Evolutionary conservation across 2,329 filamentous ascomycete species (phyloP).

Genomic region (Alternaria infectoria): DNA sequence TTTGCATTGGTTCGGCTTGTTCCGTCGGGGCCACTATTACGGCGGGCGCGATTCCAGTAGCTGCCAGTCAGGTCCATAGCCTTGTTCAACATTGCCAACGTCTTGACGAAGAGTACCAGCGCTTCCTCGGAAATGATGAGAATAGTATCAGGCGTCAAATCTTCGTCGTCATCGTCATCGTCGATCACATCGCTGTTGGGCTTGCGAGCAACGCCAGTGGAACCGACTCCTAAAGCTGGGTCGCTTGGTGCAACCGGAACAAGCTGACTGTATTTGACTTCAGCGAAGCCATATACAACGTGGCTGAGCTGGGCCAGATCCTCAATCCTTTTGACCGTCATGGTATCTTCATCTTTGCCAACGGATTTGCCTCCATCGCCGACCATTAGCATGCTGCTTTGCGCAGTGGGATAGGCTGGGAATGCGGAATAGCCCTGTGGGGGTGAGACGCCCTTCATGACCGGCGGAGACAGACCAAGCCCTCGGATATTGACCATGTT

Average conservation of each 20-base stretch:
- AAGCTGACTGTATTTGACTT: slow-evolving; percentile 98
- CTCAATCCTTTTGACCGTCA: slow-evolving; percentile 81
- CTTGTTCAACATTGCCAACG: slow-evolving; percentile 84
- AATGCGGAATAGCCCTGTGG: slow-evolving; percentile 78
- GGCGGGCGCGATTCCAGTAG: slow-evolving; percentile 87
- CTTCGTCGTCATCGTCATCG: slow-evolving; percentile 60
- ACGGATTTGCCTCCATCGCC: slow-evolving; percentile 67
- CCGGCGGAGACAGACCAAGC: slow-evolving; percentile 70
- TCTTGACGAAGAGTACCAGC: slow-evolving; percentile 94
- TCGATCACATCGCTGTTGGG: slow-evolving; percentile 57
- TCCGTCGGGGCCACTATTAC: slow-evolving; percentile 57
- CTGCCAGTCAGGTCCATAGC: slow-evolving; percentile 93
- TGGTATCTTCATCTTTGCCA: slow-evolving; percentile 76
- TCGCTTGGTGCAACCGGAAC: slow-evolving; percentile 82
- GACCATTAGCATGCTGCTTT: slow-evolving; percentile 70
- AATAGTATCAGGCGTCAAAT: slow-evolving; percentile 84
- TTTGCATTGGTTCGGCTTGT: slow-evolving; percentile 48
- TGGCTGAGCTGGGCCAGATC: slow-evolving; percentile 92
- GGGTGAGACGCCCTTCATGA: slow-evolving; percentile 69
- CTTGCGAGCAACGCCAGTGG: slow-evolving; percentile 55
- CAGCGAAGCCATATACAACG: slow-evolving; percentile 95
- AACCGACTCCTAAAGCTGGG: slow-evolving; percentile 67
- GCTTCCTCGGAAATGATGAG: slow-evolving; percentile 92
- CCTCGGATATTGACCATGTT: slow-evolving; percentile 87
- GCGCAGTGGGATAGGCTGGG: slow-evolving; percentile 79